phyloP scores from a whole-genome alignment of 192 early-diverging fungal species.

The Coemansia umbellata region DNA sequence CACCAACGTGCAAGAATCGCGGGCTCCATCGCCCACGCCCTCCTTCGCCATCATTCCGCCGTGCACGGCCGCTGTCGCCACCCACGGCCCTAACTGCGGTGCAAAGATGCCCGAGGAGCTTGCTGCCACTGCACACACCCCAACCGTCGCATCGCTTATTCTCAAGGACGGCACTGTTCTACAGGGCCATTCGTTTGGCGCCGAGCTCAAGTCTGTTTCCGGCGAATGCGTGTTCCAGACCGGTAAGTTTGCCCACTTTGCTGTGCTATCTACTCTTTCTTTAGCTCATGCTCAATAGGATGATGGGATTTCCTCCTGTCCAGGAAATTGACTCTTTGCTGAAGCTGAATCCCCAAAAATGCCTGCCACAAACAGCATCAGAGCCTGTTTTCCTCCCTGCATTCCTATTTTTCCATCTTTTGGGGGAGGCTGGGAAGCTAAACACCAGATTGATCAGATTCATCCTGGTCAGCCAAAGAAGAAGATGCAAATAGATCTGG shows the following conservation, averaged over 20 bases:
- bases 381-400: too few relatives aligned
- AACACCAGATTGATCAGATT: too few relatives aligned
- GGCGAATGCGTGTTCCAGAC: constrained; percentile 99
- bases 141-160: constrained; percentile 63
- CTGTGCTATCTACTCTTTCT: too few relatives aligned
- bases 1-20: constrained; percentile 47
- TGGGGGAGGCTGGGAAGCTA: too few relatives aligned
- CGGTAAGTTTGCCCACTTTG: too few relatives aligned
- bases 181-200: constrained; percentile 93
- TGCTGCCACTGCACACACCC: constrained; percentile 23
- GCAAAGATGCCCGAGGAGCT: constrained; percentile 42
- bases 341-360: too few relatives aligned
- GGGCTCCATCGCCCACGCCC: constrained; percentile 36
- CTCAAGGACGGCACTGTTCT: constrained; percentile 82
- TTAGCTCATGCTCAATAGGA: too few relatives aligned
- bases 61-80: constrained; percentile 39
- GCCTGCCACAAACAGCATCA: too few relatives aligned
- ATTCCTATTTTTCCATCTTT: too few relatives aligned
- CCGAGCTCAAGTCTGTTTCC: constrained; percentile 75
- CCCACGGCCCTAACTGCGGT: constrained; percentile 34
- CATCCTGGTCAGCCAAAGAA: neutral
- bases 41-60: constrained; percentile 31
- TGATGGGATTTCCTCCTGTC: too few relatives aligned
- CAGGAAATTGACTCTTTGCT: too few relatives aligned
- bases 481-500: too few relatives aligned